Percentiles rank a stretch among this genome's conserved stretches.
These are phyloP conservation scores for Cladorrhinum sp. DNA, from an alignment of 2,329 filamentous ascomycete species.

Conservation along the genomic window DNA sequence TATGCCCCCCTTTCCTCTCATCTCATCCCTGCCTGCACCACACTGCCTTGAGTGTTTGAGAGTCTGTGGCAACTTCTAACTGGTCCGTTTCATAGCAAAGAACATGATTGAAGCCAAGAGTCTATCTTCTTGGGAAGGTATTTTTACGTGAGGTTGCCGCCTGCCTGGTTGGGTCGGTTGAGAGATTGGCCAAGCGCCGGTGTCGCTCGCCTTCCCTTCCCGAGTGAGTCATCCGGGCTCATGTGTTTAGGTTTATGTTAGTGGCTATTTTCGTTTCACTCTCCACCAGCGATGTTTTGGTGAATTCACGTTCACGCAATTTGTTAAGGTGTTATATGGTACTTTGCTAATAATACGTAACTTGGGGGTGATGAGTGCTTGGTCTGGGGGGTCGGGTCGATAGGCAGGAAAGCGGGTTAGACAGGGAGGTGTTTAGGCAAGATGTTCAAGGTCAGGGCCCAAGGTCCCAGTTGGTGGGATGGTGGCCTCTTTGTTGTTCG, in stretches of 20 bases:
- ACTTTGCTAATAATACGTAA: background rate
- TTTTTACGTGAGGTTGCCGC: background rate
- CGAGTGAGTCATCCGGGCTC: conserved; percentile 1
- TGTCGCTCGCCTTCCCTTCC: background rate
- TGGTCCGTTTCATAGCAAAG: background rate
- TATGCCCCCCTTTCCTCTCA: background rate
- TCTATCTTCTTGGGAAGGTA: background rate
- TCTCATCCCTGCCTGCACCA: background rate
- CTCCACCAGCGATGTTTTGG: background rate
- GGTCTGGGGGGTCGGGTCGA: too few species aligned
- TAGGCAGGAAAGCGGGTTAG: background rate
- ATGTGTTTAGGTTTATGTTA: background rate
- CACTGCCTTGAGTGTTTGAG: background rate
- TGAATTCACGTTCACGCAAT: background rate
- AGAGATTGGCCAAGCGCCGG: background rate
- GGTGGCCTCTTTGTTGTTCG: background rate
- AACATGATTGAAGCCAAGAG: background rate
- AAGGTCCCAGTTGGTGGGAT: too few species aligned
- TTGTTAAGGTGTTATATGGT: background rate
- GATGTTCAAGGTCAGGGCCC: too few species aligned
- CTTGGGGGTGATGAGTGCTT: background rate
- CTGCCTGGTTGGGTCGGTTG: background rate
- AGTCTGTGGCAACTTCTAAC: conserved; percentile 5
- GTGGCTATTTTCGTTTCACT: background rate
- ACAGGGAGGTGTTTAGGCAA: background rate